Base-by-base conservation (phyloP, 2,329 filamentous ascomycete genomes). In the Diaporthe velutina region DNA sequence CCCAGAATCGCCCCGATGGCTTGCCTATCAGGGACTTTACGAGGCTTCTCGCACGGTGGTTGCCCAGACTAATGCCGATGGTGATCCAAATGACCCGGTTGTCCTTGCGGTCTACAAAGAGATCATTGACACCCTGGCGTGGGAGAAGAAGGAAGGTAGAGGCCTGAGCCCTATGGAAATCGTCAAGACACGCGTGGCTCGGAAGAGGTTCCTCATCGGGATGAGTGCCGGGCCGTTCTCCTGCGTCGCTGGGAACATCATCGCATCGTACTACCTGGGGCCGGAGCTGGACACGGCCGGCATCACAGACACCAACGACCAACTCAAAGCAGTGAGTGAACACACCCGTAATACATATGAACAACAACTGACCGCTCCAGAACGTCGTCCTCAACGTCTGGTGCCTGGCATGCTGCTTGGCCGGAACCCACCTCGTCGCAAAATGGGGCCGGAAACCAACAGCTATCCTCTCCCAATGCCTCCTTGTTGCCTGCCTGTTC, bases 381-480 rank as follows among this genome's bases (percentile, higher is more conserved):
- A 90, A 89, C 55, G 84, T 90, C 45, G 84, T 88, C 1, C 80
- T 90, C n/a, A 89, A 88, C 73, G 85, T 83, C 3, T 90, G 84
- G 83, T 89, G 86, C 71, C 80, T 90, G 0, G 78, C 80, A 8
- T 85, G 83, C 71, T 80, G 83, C 40, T 78, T 89, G 0, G 52
- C 79, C 2, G 88, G 87, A 0, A 88, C 87, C 1, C 83, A 84
- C 6, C 80, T 88, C 9, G 80, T 82, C 0, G 83, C 85, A 22
- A 79, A 68, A 33, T 84, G 85, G 81, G 87, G 88, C 10, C 84
- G 88, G 13, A 88, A 86, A 74, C 80, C 82, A 1, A 85, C 83
- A 0, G 86, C 85, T 4, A 77, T 86, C 6, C 75, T 85, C 13
- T 85, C 84, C 0, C 82, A 85, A 61, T 73, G 74, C 17, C 77